Evolutionary conservation across 805 yeast genomes (phyloP), one percentile per base, ranked within the genome.

Genomic region (Zygoascus bituminiphila): DNA sequence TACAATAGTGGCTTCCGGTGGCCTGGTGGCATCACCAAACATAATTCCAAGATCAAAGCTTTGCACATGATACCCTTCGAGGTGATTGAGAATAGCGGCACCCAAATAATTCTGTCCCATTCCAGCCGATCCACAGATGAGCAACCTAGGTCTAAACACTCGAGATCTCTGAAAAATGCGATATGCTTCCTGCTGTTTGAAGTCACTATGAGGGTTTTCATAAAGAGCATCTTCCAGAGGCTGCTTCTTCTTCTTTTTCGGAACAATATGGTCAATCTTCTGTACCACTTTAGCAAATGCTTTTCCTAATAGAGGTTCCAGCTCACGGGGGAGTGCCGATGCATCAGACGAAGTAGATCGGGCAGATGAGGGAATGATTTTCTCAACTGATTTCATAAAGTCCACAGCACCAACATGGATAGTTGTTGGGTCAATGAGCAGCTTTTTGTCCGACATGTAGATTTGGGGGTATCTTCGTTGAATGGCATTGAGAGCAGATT

Each of bases 381-480:
- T 86, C 24, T 84, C 88, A 44, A 91, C 62, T 0, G 98, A 95
- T 48, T 79, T 70, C 74, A 87, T 81, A 60, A 93, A 91, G 65
- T 93, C 98, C 53, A 78, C 76, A 0, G 95, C 84, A 10, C 76
- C 75, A 1, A 91, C 95, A 45, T 71, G 74, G 29, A 93, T 84
- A 33, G 79, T 69, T 2, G 74, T 64, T 3, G 95, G 87, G 60
- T 88, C 79, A 26, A 93, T 82, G 41, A 71, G 64, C 39, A 91
- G 71, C 61, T 88, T 91, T 43, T 84, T 84, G 46, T 75, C 72
- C 8, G 89, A 76, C 53, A 75, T 68, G 65, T 93, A 93, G 41
- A 93, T 91, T 65, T 93, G 98, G 0, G 99, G 99, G 57, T 83
- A 91, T 42, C 82, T 78, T 54, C 98, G 71, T 66, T 91, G 97